These are phyloP conservation scores for Emmonsia crescens DNA, from an alignment of 2,329 filamentous ascomycete species.

Conservation along the genomic window DNA sequence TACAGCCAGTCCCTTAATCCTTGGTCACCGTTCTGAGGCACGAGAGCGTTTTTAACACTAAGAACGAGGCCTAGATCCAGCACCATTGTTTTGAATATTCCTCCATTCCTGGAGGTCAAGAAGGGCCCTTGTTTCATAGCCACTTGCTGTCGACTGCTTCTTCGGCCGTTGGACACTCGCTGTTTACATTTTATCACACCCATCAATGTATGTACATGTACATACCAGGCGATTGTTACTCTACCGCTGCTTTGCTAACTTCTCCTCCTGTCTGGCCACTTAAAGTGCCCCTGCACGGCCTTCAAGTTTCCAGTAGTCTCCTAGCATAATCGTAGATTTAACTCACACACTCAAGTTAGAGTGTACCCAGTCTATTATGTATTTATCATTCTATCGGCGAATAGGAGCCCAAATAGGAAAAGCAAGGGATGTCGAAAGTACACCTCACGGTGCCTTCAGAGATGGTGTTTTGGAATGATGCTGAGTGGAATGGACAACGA, in stretches of 20 bases:
- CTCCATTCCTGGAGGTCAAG: background rate
- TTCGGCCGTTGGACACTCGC: background rate
- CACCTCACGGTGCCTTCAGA: background rate
- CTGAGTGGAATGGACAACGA: background rate
- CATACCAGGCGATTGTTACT: background rate
- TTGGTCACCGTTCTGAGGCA: too few species aligned
- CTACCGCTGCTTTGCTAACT: background rate
- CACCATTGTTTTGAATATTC: background rate
- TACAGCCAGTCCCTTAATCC: background rate
- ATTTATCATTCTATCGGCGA: background rate
- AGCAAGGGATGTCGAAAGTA: background rate
- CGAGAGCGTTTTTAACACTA: background rate
- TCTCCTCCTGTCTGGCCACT: background rate
- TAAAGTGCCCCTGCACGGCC: too few species aligned
- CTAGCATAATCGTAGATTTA: too few species aligned
- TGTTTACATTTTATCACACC: background rate
- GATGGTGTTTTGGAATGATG: background rate
- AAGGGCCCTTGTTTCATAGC: background rate
- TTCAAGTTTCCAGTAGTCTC: too few species aligned
- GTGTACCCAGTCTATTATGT: too few species aligned
- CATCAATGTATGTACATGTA: background rate
- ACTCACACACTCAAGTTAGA: too few species aligned
- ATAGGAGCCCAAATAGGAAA: background rate
- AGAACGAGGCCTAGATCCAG: background rate
- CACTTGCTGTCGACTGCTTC: background rate